Conservation (phyloP, 257 asterid species). For the Catharanthus roseus region DNA sequence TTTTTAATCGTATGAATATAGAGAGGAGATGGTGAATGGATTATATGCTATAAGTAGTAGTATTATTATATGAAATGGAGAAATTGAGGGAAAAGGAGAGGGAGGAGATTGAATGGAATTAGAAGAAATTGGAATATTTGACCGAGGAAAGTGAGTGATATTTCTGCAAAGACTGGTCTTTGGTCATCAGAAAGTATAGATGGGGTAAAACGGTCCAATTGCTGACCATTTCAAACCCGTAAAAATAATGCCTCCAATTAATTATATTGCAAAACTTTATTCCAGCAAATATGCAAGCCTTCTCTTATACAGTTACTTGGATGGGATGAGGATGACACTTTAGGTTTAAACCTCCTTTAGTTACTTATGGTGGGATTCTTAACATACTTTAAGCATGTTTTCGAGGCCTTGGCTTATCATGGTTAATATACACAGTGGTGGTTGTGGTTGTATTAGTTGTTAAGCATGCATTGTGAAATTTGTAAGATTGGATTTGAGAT, state of each 20-base stretch:
- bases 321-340: no score
- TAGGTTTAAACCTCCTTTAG: no score
- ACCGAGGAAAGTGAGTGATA: conserved; percentile 19
- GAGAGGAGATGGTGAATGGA: neutral
- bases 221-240: conserved; percentile 36
- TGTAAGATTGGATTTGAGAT: no score
- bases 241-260: neutral
- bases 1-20: neutral
- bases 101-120: conserved; percentile 7
- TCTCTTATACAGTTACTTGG: no score
- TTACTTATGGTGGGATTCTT: no score
- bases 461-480: no score
- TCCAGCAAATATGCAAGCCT: no score
- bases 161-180: conserved; percentile 37
- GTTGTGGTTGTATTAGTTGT: no score
- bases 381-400: no score
- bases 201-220: conserved; percentile 20
- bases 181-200: conserved; percentile 35
- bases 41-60: neutral
- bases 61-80: conserved; percentile 12
- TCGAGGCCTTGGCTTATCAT: no score
- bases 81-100: conserved; percentile 22
- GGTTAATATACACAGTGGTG: no score
- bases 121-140: conserved; percentile 20
- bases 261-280: no score